phyloP scores from a whole-genome alignment of 805 yeast genomes.

The Candida berthetii region DNA sequence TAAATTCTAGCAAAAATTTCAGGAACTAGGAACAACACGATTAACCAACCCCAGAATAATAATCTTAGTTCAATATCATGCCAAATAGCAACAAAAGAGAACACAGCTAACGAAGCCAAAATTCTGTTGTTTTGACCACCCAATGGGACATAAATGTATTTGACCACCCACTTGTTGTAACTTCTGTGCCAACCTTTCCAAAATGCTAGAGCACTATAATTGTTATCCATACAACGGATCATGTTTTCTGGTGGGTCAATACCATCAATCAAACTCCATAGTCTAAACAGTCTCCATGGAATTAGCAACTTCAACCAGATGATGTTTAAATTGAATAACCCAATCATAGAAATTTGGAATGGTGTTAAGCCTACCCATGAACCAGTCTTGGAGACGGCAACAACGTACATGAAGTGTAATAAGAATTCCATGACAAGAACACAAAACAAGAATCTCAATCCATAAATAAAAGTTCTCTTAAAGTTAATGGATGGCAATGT shows the following conservation, averaged over 20 bases:
- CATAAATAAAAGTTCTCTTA: slow-evolving; percentile 53
- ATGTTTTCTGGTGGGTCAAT: slow-evolving; percentile 97
- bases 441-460: slow-evolving; percentile 63
- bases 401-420: slow-evolving; percentile 85
- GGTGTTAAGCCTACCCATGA: slow-evolving; percentile 92
- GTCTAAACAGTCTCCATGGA: slow-evolving; percentile 93
- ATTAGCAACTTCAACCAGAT: slow-evolving; percentile 90
- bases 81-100: slow-evolving; percentile 96
- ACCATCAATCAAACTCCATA: slow-evolving; percentile 90
- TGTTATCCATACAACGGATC: slow-evolving; percentile 94
- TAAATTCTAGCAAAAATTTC: slow-evolving; percentile 60
- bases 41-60: slow-evolving; percentile 93
- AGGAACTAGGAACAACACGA: slow-evolving; percentile 83
- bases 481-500: slow-evolving; percentile 53
- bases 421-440: slow-evolving; percentile 83
- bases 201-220: slow-evolving; percentile 88
- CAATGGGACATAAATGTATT: slow-evolving; percentile 86
- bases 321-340: slow-evolving; percentile 80
- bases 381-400: slow-evolving; percentile 81
- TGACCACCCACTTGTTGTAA: slow-evolving; percentile 81
- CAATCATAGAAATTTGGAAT: slow-evolving; percentile 92
- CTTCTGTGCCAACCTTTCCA: slow-evolving; percentile 99
- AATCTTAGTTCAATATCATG: slow-evolving; percentile 90
- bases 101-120: slow-evolving; percentile 75
- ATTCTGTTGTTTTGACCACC: slow-evolving; percentile 78